Evolutionary conservation across 2,329 filamentous ascomycete species (phyloP).

Genomic region (Aspergillus arachidicola): DNA sequence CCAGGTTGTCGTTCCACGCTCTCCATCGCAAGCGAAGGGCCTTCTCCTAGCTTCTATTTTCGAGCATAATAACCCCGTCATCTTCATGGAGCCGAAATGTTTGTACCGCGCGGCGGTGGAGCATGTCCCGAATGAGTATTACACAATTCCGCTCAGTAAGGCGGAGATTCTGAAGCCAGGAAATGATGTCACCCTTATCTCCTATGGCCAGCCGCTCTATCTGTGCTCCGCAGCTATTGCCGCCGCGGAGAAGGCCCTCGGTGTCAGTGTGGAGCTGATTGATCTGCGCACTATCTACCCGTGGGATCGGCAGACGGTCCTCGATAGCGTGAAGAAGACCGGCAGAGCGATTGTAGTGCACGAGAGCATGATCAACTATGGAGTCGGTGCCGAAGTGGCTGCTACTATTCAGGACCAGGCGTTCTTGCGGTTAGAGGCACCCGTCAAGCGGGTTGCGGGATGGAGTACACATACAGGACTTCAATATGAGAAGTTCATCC

Average conservation of each 20-base stretch:
- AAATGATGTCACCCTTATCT: slow-evolving; percentile 78
- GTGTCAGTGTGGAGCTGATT: slow-evolving; percentile 79
- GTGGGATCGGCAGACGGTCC: slow-evolving; percentile 81
- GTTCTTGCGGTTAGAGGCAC: slow-evolving; percentile 81
- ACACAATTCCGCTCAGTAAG: slow-evolving; percentile 81
- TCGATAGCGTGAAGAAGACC: slow-evolving; percentile 83
- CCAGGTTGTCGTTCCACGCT: slow-evolving; percentile 81
- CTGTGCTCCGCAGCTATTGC: slow-evolving; percentile 76
- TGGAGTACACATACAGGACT: slow-evolving; percentile 85
- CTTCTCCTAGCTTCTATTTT: slow-evolving; percentile 75
- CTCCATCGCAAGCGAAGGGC: slow-evolving; percentile 85
- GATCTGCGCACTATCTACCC: slow-evolving; percentile 88
- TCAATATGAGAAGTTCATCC: slow-evolving; percentile 75
- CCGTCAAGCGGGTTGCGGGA: slow-evolving; percentile 81
- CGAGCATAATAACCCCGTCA: slow-evolving; percentile 77
- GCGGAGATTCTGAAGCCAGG: slow-evolving; percentile 83
- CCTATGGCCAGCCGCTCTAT: slow-evolving; percentile 88
- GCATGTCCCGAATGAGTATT: slow-evolving; percentile 79
- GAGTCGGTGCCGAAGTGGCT: slow-evolving; percentile 85
- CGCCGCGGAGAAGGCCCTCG: slow-evolving; percentile 73
- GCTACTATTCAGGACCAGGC: slow-evolving; percentile 86
- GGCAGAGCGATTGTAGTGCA: slow-evolving; percentile 86
- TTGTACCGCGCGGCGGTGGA: slow-evolving; percentile 90
- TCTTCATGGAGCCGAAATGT: slow-evolving; percentile 95
- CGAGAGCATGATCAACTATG: slow-evolving; percentile 88